Evolutionary conservation across 129 eudicot genomes (phyloP), one percentile per base, ranked within the genome.

Genomic region (Ambrosia trifida): DNA sequence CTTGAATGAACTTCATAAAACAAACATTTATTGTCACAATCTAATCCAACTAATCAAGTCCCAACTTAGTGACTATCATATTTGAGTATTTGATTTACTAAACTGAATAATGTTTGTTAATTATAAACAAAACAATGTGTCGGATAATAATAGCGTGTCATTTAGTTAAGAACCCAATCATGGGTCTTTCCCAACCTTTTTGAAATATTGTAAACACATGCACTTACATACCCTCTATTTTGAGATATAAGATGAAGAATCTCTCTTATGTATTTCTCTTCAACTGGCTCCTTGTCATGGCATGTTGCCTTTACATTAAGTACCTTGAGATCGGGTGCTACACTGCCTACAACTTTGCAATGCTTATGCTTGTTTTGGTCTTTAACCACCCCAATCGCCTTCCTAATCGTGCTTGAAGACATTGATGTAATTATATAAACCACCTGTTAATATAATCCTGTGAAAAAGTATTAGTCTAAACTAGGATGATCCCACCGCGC

Each of bases 161-260:
- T n/a, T n/a, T n/a, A n/a, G n/a, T n/a, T n/a, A 82, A 89, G 91
- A 73, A 86, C 73, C 96, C 91, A 89, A 79, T 89, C 96, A 76
- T 38, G 85, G 20, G 96, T 89, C 66, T 81, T 79, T 50, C 77
- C 76, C 46, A 81, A 51, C 66, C 91, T 52, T 72, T 80, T 89
- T 1, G 83, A 83, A 36, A 89, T 44, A 11, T 81, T 79, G 66
- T 31, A 58, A 57, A 86, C 81, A 66, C 76, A 89, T 7, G 89
- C 83, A 11, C 60, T 70, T 11, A 81, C 87, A 72, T 73, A 84
- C 2, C 81, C 84, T 53, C 68, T 70, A 2, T 87, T 77, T 32
- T 57, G 33, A n/a, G 87, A 86, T 1, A 75, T 74, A 31, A 74
- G 72, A 28, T 71, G 68, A 7, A 86, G 59, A 10, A 89, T 89